Percentiles rank a stretch among this genome's conserved stretches.
phyloP scores from a whole-genome alignment of 2,329 filamentous ascomycete species.

The Alternaria novae-zelandiae region DNA sequence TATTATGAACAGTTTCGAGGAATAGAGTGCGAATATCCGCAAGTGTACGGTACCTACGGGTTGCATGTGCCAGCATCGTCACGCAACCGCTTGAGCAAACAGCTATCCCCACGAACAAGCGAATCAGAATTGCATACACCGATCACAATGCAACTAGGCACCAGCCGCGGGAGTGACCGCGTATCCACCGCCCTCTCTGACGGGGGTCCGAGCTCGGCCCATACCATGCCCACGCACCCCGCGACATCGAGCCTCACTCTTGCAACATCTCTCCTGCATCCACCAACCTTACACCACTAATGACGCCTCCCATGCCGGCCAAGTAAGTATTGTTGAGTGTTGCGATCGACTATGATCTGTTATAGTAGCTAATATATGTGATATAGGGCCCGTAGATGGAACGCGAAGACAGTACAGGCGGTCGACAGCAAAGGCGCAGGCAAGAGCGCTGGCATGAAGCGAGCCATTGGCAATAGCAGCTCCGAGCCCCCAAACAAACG shows the following conservation, averaged over 20 bases:
- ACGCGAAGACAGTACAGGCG: background rate
- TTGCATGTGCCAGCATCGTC: background rate
- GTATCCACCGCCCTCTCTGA: background rate
- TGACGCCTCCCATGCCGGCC: background rate
- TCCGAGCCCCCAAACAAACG: slow-evolving; percentile 10
- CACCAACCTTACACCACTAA: background rate
- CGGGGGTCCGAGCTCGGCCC: background rate
- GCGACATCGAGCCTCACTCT: slow-evolving; percentile 12
- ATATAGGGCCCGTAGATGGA: slow-evolving; percentile 6
- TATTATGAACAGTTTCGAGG: background rate
- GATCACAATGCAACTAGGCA: slow-evolving; percentile 6
- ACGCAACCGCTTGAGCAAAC: background rate
- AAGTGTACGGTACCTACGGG: background rate
- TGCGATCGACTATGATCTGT: background rate
- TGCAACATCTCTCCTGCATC: slow-evolving; percentile 12
- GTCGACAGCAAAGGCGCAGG: slow-evolving; percentile 1
- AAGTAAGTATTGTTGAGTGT: slow-evolving; percentile 7
- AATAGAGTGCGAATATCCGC: background rate
- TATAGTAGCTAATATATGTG: background rate
- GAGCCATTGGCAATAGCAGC: background rate
- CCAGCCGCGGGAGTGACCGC: background rate
- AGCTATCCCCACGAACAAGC: background rate
- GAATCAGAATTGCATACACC: background rate
- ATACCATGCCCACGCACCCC: background rate
- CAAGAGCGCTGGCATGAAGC: slow-evolving; percentile 10